These are phyloP conservation scores for Thielaviopsis punctulata DNA, from an alignment of 2,329 filamentous ascomycete species.

Conservation along the genomic window DNA sequence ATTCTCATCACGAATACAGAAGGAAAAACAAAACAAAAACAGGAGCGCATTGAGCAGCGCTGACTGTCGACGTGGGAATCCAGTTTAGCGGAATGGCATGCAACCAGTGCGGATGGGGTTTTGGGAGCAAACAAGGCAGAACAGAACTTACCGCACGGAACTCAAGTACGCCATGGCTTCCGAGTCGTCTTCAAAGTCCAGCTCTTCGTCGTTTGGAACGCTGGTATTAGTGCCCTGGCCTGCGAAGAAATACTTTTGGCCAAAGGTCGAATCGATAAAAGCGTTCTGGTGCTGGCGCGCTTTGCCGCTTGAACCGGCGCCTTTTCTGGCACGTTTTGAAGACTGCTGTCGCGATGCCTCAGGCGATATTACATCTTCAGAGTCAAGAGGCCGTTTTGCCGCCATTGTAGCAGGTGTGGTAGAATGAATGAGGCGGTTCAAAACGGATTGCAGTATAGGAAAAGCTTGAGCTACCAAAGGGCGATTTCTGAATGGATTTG, in stretches of 20 bases:
- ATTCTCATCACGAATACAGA: constrained; percentile 14
- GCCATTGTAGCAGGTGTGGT: no score
- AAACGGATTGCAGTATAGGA: no score
- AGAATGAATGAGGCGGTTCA: no score
- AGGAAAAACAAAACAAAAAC: constrained; percentile 10
- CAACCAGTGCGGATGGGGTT: neutral
- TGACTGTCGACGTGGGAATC: neutral
- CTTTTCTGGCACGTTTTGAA: constrained; percentile 6
- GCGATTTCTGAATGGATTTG: neutral
- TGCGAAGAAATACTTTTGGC: constrained; percentile 56
- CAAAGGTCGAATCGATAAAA: constrained; percentile 45
- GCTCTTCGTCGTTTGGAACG: constrained; percentile 33
- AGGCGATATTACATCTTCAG: neutral
- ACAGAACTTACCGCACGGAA: constrained; percentile 47
- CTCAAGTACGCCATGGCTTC: constrained; percentile 55
- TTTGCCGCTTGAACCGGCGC: constrained; percentile 21
- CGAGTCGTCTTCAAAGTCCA: constrained; percentile 49
- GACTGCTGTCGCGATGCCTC: neutral
- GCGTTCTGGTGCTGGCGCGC: constrained; percentile 26
- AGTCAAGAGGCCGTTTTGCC: constrained; percentile 6
- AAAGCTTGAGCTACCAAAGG: neutral
- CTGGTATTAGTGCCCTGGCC: constrained; percentile 34
- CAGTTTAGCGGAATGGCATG: neutral
- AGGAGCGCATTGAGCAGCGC: neutral
- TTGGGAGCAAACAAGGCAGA: neutral